Evolutionary conservation across 148 eudicot genomes (phyloP).

Genomic region (Vaccinium darrowii): DNA sequence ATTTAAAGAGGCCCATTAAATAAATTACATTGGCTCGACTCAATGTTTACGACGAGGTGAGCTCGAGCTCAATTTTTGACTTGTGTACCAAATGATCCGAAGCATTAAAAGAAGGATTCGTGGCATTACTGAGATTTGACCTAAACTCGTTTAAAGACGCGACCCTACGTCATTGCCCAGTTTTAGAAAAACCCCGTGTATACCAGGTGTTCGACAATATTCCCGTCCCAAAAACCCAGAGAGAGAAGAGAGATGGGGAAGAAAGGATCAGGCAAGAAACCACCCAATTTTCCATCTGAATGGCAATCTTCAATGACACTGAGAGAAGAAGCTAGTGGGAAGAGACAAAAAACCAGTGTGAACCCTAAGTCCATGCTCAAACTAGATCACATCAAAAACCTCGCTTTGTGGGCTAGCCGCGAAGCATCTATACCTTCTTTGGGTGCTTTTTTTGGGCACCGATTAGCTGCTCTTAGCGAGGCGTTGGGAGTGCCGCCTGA

Average conservation of each 20-base stretch:
- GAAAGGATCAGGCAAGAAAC: background rate
- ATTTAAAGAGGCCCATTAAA: too few species aligned
- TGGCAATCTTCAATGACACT: background rate
- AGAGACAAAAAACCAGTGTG: background rate
- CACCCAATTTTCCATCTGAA: background rate
- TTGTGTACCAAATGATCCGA: too few species aligned
- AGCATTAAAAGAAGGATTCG: too few species aligned
- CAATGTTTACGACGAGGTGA: too few species aligned
- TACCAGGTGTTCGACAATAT: background rate
- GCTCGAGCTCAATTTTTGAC: too few species aligned
- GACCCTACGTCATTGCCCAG: too few species aligned
- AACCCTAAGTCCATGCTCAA: background rate
- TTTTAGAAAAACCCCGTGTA: too few species aligned
- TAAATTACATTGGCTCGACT: too few species aligned
- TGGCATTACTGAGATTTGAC: too few species aligned
- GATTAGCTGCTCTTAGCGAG: background rate
- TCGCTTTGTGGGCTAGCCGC: background rate
- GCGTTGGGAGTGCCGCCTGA: background rate
- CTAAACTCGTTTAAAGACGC: too few species aligned
- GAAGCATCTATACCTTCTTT: slow-evolving; percentile 6
- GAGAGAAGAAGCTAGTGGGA: background rate
- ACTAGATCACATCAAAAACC: background rate
- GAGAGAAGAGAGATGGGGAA: background rate
- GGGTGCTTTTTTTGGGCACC: background rate
- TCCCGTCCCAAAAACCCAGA: background rate